phyloP scores from a whole-genome alignment of 2,329 filamentous ascomycete genomes.

The Aspergillus ruber region DNA sequence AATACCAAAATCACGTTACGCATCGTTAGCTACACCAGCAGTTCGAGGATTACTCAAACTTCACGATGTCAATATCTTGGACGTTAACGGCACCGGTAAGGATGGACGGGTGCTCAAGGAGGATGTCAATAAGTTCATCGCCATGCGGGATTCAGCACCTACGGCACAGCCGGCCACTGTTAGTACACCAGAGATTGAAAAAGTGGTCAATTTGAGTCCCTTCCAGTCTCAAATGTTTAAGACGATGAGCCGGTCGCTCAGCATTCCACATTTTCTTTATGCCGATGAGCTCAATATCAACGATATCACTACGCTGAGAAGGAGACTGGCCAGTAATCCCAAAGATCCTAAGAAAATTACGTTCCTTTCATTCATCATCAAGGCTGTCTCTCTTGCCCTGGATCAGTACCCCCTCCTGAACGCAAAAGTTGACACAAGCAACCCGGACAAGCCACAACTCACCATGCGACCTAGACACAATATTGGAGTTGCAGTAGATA shows the following conservation, averaged over 20 bases:
- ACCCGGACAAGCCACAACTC: slow-evolving; percentile 63
- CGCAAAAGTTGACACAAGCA: slow-evolving; percentile 64
- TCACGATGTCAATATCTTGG: slow-evolving; percentile 66
- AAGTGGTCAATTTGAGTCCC: slow-evolving; percentile 61
- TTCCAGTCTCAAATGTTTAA: slow-evolving; percentile 95
- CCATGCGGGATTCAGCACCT: slow-evolving; percentile 42
- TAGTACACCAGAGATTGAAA: slow-evolving; percentile 57
- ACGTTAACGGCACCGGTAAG: slow-evolving; percentile 77
- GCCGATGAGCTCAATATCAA: slow-evolving; percentile 83
- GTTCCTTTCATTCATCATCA: slow-evolving; percentile 90
- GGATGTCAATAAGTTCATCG: slow-evolving; percentile 70
- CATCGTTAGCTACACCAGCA: slow-evolving; percentile 79
- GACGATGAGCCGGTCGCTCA: slow-evolving; percentile 85
- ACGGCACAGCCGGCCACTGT: slow-evolving; percentile 27
- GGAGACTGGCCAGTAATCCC: slow-evolving; percentile 61
- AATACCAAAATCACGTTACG: slow-evolving; percentile 51
- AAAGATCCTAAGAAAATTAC: slow-evolving; percentile 62
- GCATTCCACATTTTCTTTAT: slow-evolving; percentile 92
- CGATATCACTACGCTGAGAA: slow-evolving; percentile 63
- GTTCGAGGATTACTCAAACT: slow-evolving; percentile 84
- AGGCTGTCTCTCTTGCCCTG: slow-evolving; percentile 82
- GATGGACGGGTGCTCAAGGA: slow-evolving; percentile 90
- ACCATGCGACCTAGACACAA: slow-evolving; percentile 81
- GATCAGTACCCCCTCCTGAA: slow-evolving; percentile 81
- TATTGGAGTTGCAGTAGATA: slow-evolving; percentile 94